These are phyloP conservation scores for Dipodascopsis uninucleata DNA, from an alignment of 805 yeast species.

Conservation along the genomic window DNA sequence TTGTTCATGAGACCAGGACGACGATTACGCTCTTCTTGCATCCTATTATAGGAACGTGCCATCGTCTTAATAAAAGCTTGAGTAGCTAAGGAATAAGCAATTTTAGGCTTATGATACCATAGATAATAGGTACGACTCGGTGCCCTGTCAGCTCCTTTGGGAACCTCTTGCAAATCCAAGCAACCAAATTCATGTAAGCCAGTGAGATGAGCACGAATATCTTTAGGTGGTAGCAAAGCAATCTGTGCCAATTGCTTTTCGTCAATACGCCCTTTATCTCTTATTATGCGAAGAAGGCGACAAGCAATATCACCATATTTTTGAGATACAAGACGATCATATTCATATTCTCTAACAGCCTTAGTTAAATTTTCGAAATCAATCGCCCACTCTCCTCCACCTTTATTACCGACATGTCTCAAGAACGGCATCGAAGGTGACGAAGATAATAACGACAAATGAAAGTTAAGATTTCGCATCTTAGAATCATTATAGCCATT, in stretches of 20 bases:
- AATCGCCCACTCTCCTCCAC: conserved; percentile 44
- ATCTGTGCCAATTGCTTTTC: conserved; percentile 70
- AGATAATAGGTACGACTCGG: conserved; percentile 83
- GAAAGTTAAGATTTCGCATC: conserved; percentile 36
- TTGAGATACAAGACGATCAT: conserved; percentile 37
- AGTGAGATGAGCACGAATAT: conserved; percentile 67
- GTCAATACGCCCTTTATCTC: conserved; percentile 66
- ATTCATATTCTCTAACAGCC: conserved; percentile 33
- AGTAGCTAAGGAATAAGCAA: conserved; percentile 47
- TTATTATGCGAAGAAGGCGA: conserved; percentile 73
- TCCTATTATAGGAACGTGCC: conserved; percentile 41
- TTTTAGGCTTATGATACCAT: conserved; percentile 63
- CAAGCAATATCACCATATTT: conserved; percentile 51
- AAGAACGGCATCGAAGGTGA: conserved; percentile 56
- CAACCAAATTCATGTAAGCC: conserved; percentile 65
- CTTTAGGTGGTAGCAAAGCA: conserved; percentile 73
- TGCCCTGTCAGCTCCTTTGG: conserved; percentile 85
- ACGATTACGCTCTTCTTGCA: conserved; percentile 46
- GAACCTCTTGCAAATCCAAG: conserved; percentile 88
- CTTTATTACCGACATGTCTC: conserved; percentile 51
- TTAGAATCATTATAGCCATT: conserved; percentile 8
- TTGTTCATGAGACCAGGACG: conserved; percentile 69
- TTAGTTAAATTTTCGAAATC: conserved; percentile 35
- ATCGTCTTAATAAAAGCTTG: conserved; percentile 50
- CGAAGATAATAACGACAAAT: conserved; percentile 61